Conservation (phyloP, 2,329 filamentous ascomycete species). For the Curvularia sp. region DNA sequence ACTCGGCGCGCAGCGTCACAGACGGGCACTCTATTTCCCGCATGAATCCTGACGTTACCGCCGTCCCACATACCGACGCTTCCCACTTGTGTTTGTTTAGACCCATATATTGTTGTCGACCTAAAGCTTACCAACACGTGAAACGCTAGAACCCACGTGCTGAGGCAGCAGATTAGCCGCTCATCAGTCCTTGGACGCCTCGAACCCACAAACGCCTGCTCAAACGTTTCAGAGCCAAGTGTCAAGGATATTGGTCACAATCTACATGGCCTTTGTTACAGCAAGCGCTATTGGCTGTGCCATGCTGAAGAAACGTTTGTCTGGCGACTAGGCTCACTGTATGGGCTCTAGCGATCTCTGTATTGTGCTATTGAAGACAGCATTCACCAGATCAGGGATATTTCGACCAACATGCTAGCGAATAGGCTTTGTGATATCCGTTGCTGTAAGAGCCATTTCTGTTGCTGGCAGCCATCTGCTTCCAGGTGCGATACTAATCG, state of each 20-base stretch:
- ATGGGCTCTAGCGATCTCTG: too few relatives aligned
- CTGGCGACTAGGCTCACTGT: neutral
- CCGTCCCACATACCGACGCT: neutral
- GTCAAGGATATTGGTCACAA: neutral
- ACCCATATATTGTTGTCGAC: neutral
- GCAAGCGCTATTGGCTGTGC: neutral
- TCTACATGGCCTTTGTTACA: neutral
- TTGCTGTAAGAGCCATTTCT: too few relatives aligned
- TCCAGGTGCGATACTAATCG: neutral
- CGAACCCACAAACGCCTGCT: neutral
- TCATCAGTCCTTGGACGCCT: slow-evolving; percentile 5
- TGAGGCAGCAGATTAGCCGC: neutral
- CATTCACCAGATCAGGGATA: neutral
- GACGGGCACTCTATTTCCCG: neutral
- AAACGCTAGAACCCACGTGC: slow-evolving; percentile 4
- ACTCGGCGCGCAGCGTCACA: neutral
- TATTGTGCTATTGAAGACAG: neutral
- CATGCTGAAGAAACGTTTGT: neutral
- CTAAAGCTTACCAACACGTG: slow-evolving; percentile 2
- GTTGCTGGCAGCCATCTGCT: neutral
- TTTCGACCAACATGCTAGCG: neutral
- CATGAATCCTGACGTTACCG: neutral
- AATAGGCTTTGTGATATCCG: neutral
- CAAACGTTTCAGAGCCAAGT: slow-evolving; percentile 1
- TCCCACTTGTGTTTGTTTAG: neutral